A percentile compares a stretch with the other conserved stretches of the same genome.
These are phyloP conservation scores for Shiraia sp. DNA, from an alignment of 2,329 filamentous ascomycete genomes.

Conservation along the genomic window DNA sequence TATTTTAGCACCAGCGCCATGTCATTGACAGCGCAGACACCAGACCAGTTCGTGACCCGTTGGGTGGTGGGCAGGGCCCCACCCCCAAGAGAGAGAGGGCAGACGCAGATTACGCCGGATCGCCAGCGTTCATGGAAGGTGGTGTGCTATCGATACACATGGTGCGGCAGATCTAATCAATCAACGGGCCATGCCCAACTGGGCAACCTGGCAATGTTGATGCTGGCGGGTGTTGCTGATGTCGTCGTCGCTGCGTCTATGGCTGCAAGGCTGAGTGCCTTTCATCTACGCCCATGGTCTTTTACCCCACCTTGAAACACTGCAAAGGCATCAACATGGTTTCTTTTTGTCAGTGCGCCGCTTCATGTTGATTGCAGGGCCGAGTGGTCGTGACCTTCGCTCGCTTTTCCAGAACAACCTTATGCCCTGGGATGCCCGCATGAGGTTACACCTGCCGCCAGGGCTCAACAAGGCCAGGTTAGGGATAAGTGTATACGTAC, in stretches of 20 bases:
- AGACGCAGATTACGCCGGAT: slow-evolving; percentile 8
- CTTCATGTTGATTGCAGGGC: slow-evolving; percentile 7
- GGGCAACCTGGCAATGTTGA: too few relatives aligned
- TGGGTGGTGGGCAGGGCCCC: too few relatives aligned
- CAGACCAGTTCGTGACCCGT: slow-evolving; percentile 9
- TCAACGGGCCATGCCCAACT: too few relatives aligned
- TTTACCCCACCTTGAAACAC: slow-evolving; percentile 7
- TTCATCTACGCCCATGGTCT: too few relatives aligned
- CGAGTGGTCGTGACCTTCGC: slow-evolving; percentile 8
- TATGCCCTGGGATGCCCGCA: slow-evolving; percentile 9
- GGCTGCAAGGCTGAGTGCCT: slow-evolving; percentile 17
- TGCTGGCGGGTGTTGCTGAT: too few relatives aligned
- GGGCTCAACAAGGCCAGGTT: slow-evolving; percentile 8
- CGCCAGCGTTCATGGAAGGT: slow-evolving; percentile 10
- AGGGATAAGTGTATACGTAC: slow-evolving; percentile 5
- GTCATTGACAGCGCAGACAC: slow-evolving; percentile 17
- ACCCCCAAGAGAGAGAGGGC: too few relatives aligned
- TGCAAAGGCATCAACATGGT: slow-evolving; percentile 7
- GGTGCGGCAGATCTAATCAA: slow-evolving; percentile 17
- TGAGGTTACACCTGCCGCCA: slow-evolving; percentile 13
- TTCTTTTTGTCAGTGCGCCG: slow-evolving; percentile 1
- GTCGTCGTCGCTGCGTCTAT: slow-evolving; percentile 13
- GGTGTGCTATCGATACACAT: slow-evolving; percentile 20
- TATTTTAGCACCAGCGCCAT: slow-evolving; percentile 17
- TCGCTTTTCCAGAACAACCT: slow-evolving; percentile 18